phyloP scores from a whole-genome alignment of 352 stramenopile genomes.

The Globisporangium paroecandrum region DNA sequence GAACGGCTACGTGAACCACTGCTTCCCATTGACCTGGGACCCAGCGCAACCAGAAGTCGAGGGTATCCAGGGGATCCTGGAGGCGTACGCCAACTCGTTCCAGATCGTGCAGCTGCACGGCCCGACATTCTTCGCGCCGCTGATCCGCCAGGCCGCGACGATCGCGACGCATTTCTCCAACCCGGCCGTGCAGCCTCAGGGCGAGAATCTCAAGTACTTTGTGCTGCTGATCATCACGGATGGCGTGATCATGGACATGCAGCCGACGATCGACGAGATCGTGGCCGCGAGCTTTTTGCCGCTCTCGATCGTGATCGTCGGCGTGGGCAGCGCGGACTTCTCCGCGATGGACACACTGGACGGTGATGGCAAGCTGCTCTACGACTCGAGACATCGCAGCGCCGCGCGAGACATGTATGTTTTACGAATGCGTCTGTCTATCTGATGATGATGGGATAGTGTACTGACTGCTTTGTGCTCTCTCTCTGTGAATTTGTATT shows the following conservation, averaged over 20 bases:
- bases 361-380: conserved; percentile 55
- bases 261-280: conserved; percentile 66
- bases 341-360: conserved; percentile 60
- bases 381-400: conserved; percentile 29
- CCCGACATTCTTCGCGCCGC: conserved; percentile 75
- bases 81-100: conserved; percentile 62
- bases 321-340: conserved; percentile 74
- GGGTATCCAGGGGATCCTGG: conserved; percentile 55
- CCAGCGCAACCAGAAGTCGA: conserved; percentile 58
- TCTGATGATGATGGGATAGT: neutral
- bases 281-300: conserved; percentile 61
- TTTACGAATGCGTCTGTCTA: neutral
- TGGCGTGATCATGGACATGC: conserved; percentile 77
- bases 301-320: conserved; percentile 80
- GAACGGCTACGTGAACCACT: conserved; percentile 63
- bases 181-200: conserved; percentile 7
- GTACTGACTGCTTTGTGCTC: conserved; percentile 4
- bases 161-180: conserved; percentile 55
- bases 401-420: conserved; percentile 62
- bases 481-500: neutral
- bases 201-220: conserved; percentile 65
- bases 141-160: conserved; percentile 60
- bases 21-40: conserved; percentile 37
- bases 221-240: conserved; percentile 73
- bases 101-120: conserved; percentile 66